Percentiles rank a stretch among this genome's conserved stretches.
phyloP scores from a whole-genome alignment of 345 rosid species.

The Populus alba region DNA sequence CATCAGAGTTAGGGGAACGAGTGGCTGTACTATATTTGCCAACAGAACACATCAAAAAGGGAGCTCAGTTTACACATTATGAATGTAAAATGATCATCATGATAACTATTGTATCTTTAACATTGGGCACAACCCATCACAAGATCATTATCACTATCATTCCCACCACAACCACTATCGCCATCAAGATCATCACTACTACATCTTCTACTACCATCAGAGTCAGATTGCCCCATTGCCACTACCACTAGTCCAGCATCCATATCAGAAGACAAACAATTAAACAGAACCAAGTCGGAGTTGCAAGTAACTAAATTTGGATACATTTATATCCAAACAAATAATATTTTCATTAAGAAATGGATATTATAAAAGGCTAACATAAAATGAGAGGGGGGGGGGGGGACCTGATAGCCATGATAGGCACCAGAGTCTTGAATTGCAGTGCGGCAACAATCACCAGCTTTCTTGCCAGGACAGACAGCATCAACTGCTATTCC shows the following conservation, averaged over 20 bases:
- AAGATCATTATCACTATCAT: neutral
- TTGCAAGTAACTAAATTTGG: neutral
- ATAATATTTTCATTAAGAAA: neutral
- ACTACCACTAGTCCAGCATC: too few species aligned
- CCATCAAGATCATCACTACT: neutral
- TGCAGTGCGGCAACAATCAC: slow-evolving; percentile 74
- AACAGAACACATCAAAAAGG: neutral
- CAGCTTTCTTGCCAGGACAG: slow-evolving; percentile 77
- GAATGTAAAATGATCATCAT: too few species aligned
- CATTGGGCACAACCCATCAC: too few species aligned
- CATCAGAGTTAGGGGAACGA: neutral
- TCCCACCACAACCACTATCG: too few species aligned
- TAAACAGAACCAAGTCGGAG: neutral
- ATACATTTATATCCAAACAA: neutral
- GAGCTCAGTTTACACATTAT: neutral
- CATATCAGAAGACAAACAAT: too few species aligned
- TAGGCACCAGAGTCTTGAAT: slow-evolving; percentile 52
- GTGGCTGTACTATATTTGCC: neutral
- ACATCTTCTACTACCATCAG: neutral
- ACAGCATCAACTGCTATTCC: too few species aligned
- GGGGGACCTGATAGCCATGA: slow-evolving; percentile 69
- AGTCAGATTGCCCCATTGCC: too few species aligned
- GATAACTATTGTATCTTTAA: too few species aligned
- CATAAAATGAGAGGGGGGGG: neutral
- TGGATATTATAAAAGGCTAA: neutral